Evolutionary conservation across 108 stramenopile genomes (phyloP).

Genomic region (Fistulifera pelliculosa): DNA sequence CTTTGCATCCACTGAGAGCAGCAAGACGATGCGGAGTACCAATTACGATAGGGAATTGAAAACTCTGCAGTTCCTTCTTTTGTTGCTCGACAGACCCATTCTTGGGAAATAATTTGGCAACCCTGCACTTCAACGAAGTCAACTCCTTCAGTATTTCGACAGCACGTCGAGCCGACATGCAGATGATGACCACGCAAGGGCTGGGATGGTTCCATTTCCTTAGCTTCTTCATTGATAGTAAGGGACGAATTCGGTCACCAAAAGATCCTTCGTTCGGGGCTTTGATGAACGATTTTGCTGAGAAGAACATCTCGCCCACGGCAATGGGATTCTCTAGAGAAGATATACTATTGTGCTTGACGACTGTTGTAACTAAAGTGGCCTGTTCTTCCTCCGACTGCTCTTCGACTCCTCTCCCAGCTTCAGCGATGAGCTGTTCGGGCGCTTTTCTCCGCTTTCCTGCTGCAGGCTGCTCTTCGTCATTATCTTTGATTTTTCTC

Average conservation of each 20-base stretch:
- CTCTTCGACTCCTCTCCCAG: constrained; percentile 34
- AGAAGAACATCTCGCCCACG: background rate
- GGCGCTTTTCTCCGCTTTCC: background rate
- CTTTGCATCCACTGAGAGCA: constrained; percentile 18
- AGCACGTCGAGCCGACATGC: constrained; percentile 69
- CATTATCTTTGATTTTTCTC: constrained; percentile 10
- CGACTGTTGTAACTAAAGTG: constrained; percentile 11
- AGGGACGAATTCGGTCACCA: background rate
- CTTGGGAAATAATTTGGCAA: constrained; percentile 79
- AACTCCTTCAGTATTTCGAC: constrained; percentile 66
- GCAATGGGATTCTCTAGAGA: background rate
- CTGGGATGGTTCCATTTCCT: background rate
- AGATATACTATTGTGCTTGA: constrained; percentile 8
- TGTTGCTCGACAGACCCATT: constrained; percentile 63
- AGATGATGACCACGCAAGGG: constrained; percentile 34
- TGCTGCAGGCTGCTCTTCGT: background rate
- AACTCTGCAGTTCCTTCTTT: constrained; percentile 25
- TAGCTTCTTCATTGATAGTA: background rate
- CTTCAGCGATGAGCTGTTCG: constrained; percentile 18
- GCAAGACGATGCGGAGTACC: constrained; percentile 74
- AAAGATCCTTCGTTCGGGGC: background rate
- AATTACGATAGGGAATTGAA: constrained; percentile 54
- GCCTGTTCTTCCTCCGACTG: constrained; percentile 15
- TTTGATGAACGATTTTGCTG: background rate
- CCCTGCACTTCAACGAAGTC: constrained; percentile 44